A percentile compares a stretch with the other conserved stretches of the same genome.
phyloP scores from a whole-genome alignment of 2,329 filamentous ascomycete species.

The Keithomyces neogunnii region DNA sequence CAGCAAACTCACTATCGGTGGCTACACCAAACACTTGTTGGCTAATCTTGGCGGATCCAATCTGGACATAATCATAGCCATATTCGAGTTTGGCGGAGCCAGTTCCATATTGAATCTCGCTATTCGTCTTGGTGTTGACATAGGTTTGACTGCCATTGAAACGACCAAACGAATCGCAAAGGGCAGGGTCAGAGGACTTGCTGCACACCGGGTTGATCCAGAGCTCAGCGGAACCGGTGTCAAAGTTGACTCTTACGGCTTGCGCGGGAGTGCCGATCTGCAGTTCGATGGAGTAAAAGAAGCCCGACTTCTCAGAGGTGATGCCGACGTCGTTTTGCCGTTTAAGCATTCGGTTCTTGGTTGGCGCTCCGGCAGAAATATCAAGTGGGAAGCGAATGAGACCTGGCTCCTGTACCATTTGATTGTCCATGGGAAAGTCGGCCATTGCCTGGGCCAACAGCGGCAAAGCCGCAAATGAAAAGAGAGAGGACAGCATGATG shows the following conservation, averaged over 20 bases:
- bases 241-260: slow-evolving; percentile 29
- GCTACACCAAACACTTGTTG: slow-evolving; percentile 30
- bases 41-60: slow-evolving; percentile 22
- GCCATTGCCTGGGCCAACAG: slow-evolving; percentile 15
- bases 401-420: slow-evolving; percentile 15
- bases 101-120: slow-evolving; percentile 21
- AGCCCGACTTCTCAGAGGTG: slow-evolving; percentile 19
- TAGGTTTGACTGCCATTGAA: slow-evolving; percentile 22
- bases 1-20: slow-evolving; percentile 18
- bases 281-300: slow-evolving; percentile 30
- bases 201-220: slow-evolving; percentile 34
- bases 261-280: slow-evolving; percentile 29
- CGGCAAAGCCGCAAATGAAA: slow-evolving; percentile 20
- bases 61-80: slow-evolving; percentile 22
- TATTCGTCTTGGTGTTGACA: slow-evolving; percentile 16
- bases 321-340: slow-evolving; percentile 20
- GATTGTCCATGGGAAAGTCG: slow-evolving; percentile 14
- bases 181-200: slow-evolving; percentile 17
- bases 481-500: slow-evolving; percentile 22
- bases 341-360: slow-evolving; percentile 18
- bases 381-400: slow-evolving; percentile 21
- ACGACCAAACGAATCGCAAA: slow-evolving; percentile 20
- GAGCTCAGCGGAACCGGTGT: slow-evolving; percentile 32
- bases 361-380: slow-evolving; percentile 17
- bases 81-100: slow-evolving; percentile 25